Evolutionary conservation across 164 flowering plant genomes (phyloP), one percentile per base, ranked within the genome.

Genomic region (Taxillus chinensis): DNA sequence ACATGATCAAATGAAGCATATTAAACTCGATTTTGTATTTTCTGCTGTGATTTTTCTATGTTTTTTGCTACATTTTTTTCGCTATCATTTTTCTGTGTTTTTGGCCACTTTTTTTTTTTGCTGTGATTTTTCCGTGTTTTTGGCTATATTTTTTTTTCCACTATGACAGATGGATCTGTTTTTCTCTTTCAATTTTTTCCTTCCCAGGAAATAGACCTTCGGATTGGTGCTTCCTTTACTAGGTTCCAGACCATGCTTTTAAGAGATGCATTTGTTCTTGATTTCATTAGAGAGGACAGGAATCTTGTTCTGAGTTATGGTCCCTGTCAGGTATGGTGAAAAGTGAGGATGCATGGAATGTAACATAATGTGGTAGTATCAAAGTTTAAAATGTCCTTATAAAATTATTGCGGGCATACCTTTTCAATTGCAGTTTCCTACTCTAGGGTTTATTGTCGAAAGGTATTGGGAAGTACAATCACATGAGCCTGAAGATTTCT

Each of bases 171-270:
- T 27, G 27, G 1, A 27, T 27, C 27, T 27, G 27, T 27, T 27
- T 27, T 0, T 9, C 46, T 43, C 10, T 43, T 43, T 43, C 10
- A 1, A 6, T 7, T 48, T 48, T 8, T 48, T 48, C 4, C 64
- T 71, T 52, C 74, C 62, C 78, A 92, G 95, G 97, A 93, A 77
- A 85, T 89, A 68, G 99, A 93, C 67, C 93, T 93, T 7, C 80
- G 99, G 5, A 90, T 93, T 71, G 99, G 99, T 64, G 99, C 99
- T 54, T 93, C 99, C 57, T 90, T 93, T 76, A 93, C 99, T 15
- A 83, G 99, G 69, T 93, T 93, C 66, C 99, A 93, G 76, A 93
- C 99, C 11, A 83, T 90, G 95, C 76, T 93, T 62, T 62, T 93
- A 70, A 87, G 66, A 73, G 92, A 91, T 80, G 84, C 84, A 56